Evolutionary conservation across 2,329 filamentous ascomycete species (phyloP), one percentile per base, ranked within the genome.

Genomic region (Exophiala xenobiotica): DNA sequence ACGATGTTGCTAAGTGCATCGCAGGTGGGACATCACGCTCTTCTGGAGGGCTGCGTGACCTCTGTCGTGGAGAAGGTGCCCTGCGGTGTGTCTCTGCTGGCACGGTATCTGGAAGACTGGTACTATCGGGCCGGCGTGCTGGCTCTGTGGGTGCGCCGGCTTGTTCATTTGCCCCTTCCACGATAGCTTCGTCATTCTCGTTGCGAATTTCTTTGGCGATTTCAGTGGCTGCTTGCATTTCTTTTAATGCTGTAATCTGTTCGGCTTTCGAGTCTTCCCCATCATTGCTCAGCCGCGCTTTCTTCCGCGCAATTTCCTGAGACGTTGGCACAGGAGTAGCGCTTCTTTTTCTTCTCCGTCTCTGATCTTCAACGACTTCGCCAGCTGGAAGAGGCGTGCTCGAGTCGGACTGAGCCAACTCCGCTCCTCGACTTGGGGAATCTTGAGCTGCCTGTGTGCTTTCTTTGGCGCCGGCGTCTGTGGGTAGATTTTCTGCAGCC

Each of bases 1-100:
- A 86, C 24, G 82, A 72, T 2, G 90, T 92, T 4, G 86, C 83
- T 18, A 82, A 79, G 67, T 93, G 88, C 27, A 85, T 70, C 0
- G 88, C 78, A 5, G 85, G 83, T 20, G 71, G 65, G 12, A 78
- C 69, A 16, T 63, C 35, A 71, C 67, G 12, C 62, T 67, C 54
- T 73, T 72, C 39, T 63, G 64, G 58, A 65, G 65, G 4, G 54
- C 58, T 18, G 63, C 48, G 37, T 64, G 65, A 41, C 46, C 47
- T 42, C 18, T 20, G 26, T 6, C 35, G 47, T 27, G 57, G 6
- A 59, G 57, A 11, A 8, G 49, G 20, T 4, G 9, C 18, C 5
- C n/a, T 41, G 29, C 33, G 8, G 19, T 49, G 19, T 7, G 26
- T 12, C 3, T 40, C n/a, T 4, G 4, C 20, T 39, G 29, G 37